Conservation (phyloP, 257 asterid species). For the Solanum sitiens region DNA sequence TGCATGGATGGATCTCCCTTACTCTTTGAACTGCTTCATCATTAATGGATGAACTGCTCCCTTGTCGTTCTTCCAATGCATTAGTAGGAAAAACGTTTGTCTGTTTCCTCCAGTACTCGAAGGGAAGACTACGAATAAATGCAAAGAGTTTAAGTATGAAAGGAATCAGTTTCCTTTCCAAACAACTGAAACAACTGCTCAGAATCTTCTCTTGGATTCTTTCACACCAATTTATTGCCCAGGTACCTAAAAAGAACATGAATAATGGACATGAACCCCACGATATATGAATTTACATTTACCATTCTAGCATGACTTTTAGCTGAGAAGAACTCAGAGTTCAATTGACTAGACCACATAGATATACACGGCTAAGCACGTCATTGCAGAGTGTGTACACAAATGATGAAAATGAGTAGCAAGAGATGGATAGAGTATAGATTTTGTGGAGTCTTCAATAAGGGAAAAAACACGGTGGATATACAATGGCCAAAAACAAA, state of each 20-base stretch:
- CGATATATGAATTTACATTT: not conserved
- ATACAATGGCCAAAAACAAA: not conserved
- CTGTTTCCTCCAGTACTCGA: slow-evolving; percentile 46
- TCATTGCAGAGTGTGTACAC: not conserved
- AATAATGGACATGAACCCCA: not conserved
- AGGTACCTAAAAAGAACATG: not conserved
- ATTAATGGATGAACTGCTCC: slow-evolving; percentile 5
- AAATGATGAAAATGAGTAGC: not conserved
- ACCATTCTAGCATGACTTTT: not conserved
- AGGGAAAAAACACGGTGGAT: not conserved
- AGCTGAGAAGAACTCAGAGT: not conserved
- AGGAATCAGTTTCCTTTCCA: slow-evolving; percentile 38
- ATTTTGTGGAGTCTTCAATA: not conserved
- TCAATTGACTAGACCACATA: not conserved
- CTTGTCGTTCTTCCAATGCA: slow-evolving; percentile 23
- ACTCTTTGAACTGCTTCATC: slow-evolving; percentile 20
- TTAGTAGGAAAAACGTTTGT: slow-evolving; percentile 26
- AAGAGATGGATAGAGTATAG: not conserved
- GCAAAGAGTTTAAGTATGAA: slow-evolving; percentile 24
- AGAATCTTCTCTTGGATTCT: slow-evolving; percentile 40
- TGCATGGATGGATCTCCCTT: slow-evolving; percentile 45
- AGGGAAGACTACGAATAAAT: slow-evolving; percentile 26
- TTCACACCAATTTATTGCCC: not conserved
- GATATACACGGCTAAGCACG: not conserved
- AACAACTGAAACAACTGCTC: slow-evolving; percentile 39